These are phyloP conservation scores for Fusarium tanahbumbuense DNA, from an alignment of 2,329 filamentous ascomycete species.

Conservation along the genomic window DNA sequence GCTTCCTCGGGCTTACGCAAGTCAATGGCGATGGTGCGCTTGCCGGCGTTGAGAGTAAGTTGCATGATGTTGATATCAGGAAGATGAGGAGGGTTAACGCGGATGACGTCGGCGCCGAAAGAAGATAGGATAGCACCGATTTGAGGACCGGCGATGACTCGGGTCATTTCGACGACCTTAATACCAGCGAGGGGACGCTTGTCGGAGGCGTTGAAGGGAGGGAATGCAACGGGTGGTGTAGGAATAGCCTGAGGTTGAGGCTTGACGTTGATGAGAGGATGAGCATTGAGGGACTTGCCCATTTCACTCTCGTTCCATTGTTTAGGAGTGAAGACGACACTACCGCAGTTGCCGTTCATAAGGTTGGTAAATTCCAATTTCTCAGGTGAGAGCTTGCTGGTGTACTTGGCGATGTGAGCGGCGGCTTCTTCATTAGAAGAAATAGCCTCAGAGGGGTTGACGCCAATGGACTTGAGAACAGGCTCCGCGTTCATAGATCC, in stretches of 20 bases:
- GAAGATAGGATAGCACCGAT: conserved; percentile 16
- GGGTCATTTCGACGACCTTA: conserved; percentile 25
- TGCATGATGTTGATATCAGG: conserved; percentile 25
- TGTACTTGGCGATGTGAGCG: conserved; percentile 33
- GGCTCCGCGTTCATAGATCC: conserved; percentile 61
- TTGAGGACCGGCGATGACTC: conserved; percentile 21
- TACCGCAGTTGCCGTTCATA: conserved; percentile 16
- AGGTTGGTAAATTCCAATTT: conserved; percentile 21
- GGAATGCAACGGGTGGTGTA: conserved; percentile 2
- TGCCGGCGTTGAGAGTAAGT: conserved; percentile 19
- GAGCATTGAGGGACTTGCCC: conserved; percentile 20
- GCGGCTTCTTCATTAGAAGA: conserved; percentile 44
- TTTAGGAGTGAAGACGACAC: conserved; percentile 16
- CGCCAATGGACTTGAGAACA: conserved; percentile 59
- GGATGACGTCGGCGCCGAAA: conserved; percentile 17
- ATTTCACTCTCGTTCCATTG: conserved; percentile 29
- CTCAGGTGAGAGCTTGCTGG: conserved; percentile 40
- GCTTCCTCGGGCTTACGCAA: conserved; percentile 11
- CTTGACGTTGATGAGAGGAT: conserved; percentile 13
- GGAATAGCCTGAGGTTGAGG: conserved; percentile 12
- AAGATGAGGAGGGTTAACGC: conserved; percentile 14
- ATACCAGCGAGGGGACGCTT: conserved; percentile 3
- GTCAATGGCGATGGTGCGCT: conserved; percentile 24
- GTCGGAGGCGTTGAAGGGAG: not conserved
- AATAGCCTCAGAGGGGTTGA: conserved; percentile 38